A percentile compares a stretch with the other conserved stretches of the same genome.
phyloP scores from a whole-genome alignment of 129 eudicot genomes.

The Tagetes erecta region DNA sequence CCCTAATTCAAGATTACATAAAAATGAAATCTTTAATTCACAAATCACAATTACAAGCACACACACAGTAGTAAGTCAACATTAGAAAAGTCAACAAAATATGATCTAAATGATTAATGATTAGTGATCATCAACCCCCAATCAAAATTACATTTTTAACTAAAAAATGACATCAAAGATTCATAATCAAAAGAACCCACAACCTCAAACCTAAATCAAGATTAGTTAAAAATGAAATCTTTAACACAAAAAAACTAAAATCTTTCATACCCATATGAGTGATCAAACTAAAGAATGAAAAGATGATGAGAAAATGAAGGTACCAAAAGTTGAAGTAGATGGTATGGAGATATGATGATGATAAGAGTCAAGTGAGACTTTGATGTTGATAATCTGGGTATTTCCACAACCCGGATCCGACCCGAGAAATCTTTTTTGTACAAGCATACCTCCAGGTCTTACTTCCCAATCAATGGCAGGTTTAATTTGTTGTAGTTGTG shows the following conservation, averaged over 20 bases:
- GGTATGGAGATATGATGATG: constrained; percentile 47
- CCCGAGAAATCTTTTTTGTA: constrained; percentile 49
- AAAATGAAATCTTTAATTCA: neutral
- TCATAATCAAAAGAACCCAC: constrained; percentile 10
- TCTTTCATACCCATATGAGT: neutral
- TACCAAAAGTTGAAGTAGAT: constrained; percentile 58
- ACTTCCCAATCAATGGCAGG: constrained; percentile 58
- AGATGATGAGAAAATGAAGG: neutral
- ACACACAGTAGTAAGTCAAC: constrained; percentile 2
- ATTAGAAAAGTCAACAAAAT: constrained; percentile 18
- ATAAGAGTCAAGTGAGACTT: constrained; percentile 56
- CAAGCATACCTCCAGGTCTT: constrained; percentile 65
- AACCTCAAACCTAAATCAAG: constrained; percentile 15
- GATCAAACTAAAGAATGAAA: neutral
- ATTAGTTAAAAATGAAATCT: constrained; percentile 17
- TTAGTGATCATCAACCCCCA: constrained; percentile 18
- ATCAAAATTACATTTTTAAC: constrained; percentile 17
- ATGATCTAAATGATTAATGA: constrained; percentile 8
- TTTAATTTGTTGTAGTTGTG: constrained; percentile 24
- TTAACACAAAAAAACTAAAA: constrained; percentile 1
- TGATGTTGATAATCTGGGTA: constrained; percentile 48
- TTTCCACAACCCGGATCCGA: constrained; percentile 31
- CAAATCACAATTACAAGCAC: constrained; percentile 4
- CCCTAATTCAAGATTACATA: constrained; percentile 12
- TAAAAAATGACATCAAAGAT: constrained; percentile 8